phyloP scores from a whole-genome alignment of 176 grass and related monocot genomes.

The Chrysopogon serrulatus region DNA sequence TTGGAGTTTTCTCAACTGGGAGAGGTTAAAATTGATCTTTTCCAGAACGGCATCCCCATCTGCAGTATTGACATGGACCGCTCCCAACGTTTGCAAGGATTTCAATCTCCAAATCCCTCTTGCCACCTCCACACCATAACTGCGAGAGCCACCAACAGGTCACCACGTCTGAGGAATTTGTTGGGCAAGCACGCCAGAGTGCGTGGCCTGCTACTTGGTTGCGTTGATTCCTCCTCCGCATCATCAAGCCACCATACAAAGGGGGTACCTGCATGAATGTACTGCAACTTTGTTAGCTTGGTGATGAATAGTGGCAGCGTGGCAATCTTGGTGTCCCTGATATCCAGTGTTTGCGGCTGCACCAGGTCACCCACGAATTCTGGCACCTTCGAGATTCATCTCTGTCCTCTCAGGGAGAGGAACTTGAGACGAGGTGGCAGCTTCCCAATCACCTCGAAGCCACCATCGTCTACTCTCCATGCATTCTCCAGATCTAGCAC shows the following conservation, averaged over 20 bases:
- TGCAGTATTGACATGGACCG: neutral
- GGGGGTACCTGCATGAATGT: neutral
- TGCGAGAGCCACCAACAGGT: too few relatives aligned
- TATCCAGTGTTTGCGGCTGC: too few relatives aligned
- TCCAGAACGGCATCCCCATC: neutral
- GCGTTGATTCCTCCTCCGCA: too few relatives aligned
- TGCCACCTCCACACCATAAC: neutral
- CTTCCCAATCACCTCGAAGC: neutral
- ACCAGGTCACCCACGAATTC: too few relatives aligned
- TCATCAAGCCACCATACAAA: too few relatives aligned
- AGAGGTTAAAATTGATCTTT: neutral
- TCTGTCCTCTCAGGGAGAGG: neutral
- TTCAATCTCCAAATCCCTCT: neutral
- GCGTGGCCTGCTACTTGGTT: too few relatives aligned
- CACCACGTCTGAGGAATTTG: too few relatives aligned
- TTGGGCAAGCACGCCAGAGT: too few relatives aligned
- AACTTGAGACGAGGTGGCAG: neutral
- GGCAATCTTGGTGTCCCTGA: too few relatives aligned
- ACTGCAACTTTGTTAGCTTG: neutral
- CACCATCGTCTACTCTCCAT: fast-evolving
- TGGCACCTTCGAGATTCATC: fast-evolving
- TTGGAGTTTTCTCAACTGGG: neutral
- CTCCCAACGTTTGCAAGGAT: neutral
- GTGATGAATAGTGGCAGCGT: too few relatives aligned
- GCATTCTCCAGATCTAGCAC: neutral